Conservation (phyloP, 345 rosid species). For the Toxicodendron radicans region DNA sequence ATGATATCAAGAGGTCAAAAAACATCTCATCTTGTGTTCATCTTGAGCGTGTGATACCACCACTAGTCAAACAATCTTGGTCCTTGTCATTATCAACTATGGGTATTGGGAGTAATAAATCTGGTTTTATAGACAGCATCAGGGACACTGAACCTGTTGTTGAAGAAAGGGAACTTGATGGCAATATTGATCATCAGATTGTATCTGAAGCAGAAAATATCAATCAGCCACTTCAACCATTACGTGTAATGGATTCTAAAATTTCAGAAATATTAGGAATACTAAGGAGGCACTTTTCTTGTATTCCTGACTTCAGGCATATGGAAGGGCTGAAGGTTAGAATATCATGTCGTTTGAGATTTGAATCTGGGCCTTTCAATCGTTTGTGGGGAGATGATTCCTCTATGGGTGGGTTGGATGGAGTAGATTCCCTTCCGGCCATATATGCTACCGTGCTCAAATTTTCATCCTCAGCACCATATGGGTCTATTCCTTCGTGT, state of each 20-base stretch:
- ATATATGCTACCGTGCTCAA: conserved; percentile 82
- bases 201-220: conserved; percentile 44
- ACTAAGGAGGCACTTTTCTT: conserved; percentile 79
- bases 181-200: conserved; percentile 34
- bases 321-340: conserved; percentile 73
- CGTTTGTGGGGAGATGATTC: conserved; percentile 48
- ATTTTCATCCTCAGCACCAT: conserved; percentile 85
- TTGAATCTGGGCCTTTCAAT: conserved; percentile 71
- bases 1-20: conserved; percentile 58
- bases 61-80: conserved; percentile 89
- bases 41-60: conserved; percentile 58
- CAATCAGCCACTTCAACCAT: conserved; percentile 45
- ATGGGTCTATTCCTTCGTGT: conserved; percentile 72
- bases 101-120: conserved; percentile 45
- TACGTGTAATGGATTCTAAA: conserved; percentile 88
- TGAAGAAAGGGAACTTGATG: conserved; percentile 45
- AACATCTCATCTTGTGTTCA: conserved; percentile 65
- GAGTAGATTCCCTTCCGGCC: conserved; percentile 62
- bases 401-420: conserved; percentile 43
- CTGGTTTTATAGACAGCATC: conserved; percentile 41
- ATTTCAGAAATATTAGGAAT: conserved; percentile 63
- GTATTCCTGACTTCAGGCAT: conserved; percentile 82
- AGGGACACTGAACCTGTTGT: conserved; percentile 43
- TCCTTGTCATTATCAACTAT: conserved; percentile 63
- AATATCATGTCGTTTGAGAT: conserved; percentile 69